Conservation (phyloP, 108 stramenopile genomes). For the Cyclotella sp. region DNA sequence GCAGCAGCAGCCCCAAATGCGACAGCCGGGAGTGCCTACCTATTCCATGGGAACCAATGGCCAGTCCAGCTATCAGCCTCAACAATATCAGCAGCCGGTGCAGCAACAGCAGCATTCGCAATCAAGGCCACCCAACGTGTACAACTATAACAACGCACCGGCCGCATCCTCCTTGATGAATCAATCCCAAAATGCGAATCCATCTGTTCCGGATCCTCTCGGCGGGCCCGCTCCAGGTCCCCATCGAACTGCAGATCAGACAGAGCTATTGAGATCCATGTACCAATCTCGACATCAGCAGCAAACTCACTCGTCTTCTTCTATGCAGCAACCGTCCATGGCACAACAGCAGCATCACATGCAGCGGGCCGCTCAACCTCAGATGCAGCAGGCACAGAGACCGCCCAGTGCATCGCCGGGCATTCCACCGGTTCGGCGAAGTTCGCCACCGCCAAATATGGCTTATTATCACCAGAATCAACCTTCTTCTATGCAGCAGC, state of each 20-base stretch:
- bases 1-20: conserved; percentile 19
- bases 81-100: conserved; percentile 16
- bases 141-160: conserved; percentile 15
- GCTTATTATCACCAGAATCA: conserved; percentile 24
- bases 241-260: conserved; percentile 23
- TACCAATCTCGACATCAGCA: conserved; percentile 42
- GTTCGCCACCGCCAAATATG: neutral
- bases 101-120: conserved; percentile 17
- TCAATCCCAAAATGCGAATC: conserved; percentile 15
- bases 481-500: conserved; percentile 9
- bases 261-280: conserved; percentile 47
- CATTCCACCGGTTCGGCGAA: neutral
- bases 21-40: neutral
- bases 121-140: conserved; percentile 16
- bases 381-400: neutral
- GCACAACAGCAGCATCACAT: conserved; percentile 6
- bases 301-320: conserved; percentile 1
- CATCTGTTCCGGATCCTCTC: conserved; percentile 39
- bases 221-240: conserved; percentile 16
- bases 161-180: conserved; percentile 26
- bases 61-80: conserved; percentile 1
- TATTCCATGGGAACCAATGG: neutral
- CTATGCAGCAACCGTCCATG: conserved; percentile 3
- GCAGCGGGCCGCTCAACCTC: neutral
- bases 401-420: neutral